Percentiles rank a stretch among this genome's conserved stretches.
Evolutionary conservation across 352 stramenopile species (phyloP).

Genomic region (Pythium volutum): DNA sequence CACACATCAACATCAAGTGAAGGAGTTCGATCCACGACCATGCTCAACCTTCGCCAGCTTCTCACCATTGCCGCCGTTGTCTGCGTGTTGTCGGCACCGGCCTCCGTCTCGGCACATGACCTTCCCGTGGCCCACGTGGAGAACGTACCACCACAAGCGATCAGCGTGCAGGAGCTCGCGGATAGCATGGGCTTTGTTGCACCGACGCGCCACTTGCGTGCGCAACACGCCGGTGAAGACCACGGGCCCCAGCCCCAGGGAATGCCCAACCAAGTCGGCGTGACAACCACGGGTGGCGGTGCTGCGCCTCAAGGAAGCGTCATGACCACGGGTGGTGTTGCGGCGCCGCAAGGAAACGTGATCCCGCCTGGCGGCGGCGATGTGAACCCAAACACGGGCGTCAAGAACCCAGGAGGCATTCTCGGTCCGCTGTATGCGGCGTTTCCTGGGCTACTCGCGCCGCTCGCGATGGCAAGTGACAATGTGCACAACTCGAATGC

Average conservation of each 20-base stretch:
- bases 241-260: neutral
- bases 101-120: neutral
- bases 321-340: too few relatives aligned
- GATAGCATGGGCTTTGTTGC: neutral
- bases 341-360: too few relatives aligned
- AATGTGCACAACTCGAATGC: conserved; percentile 16
- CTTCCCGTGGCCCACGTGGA: neutral
- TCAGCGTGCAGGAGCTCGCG: neutral
- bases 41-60: neutral
- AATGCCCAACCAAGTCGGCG: too few relatives aligned
- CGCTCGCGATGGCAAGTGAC: conserved; percentile 9
- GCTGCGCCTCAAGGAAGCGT: too few relatives aligned
- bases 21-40: neutral
- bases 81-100: neutral
- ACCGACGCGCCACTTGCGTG: neutral
- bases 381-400: neutral
- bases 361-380: neutral
- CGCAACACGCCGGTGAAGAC: neutral
- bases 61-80: neutral
- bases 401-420: neutral
- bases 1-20: neutral
- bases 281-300: neutral
- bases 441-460: neutral
- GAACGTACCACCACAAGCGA: neutral
- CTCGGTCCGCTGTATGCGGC: neutral